These are phyloP conservation scores for Saprolegnia parasitica DNA, from an alignment of 352 stramenopile species.

Conservation along the genomic window DNA sequence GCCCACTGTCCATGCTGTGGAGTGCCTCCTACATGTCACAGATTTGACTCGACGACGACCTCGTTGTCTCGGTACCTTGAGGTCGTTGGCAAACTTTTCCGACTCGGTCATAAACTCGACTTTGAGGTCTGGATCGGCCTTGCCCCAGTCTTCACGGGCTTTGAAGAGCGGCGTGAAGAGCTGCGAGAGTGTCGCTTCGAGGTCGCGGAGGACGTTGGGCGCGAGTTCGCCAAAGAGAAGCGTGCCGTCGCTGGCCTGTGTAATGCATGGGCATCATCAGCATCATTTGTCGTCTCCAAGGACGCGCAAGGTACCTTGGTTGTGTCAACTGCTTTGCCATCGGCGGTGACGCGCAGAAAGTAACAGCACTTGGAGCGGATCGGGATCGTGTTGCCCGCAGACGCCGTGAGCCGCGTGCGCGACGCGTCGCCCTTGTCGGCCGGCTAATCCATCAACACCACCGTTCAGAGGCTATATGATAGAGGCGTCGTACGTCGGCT, in stretches of 20 bases:
- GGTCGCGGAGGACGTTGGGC: conserved; percentile 72
- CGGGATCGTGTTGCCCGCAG: conserved; percentile 54
- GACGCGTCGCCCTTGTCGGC: conserved; percentile 18
- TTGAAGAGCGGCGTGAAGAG: conserved; percentile 92
- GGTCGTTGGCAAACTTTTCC: conserved; percentile 90
- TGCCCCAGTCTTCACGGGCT: conserved; percentile 93
- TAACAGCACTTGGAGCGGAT: conserved; percentile 82
- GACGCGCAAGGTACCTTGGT: conserved; percentile 38
- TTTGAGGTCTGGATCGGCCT: conserved; percentile 90
- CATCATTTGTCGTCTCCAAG: not conserved
- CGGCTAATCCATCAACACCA: conserved; percentile 13
- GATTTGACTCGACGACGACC: no score
- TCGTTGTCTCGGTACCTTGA: no score
- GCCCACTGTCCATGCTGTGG: conserved; percentile 92
- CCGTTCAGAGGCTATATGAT: not conserved
- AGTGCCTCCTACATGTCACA: conserved; percentile 83
- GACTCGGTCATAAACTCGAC: conserved; percentile 92
- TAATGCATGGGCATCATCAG: no score
- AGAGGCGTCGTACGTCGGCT: conserved; percentile 26
- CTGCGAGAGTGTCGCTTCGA: conserved; percentile 71
- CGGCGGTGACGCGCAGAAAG: conserved; percentile 62
- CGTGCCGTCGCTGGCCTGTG: conserved; percentile 60
- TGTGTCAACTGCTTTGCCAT: conserved; percentile 68
- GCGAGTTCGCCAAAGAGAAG: conserved; percentile 83
- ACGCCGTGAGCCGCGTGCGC: conserved; percentile 39